Percentiles rank a stretch among this genome's conserved stretches.
phyloP scores from a whole-genome alignment of 331 rosid species.

The Acacia pycnantha region DNA sequence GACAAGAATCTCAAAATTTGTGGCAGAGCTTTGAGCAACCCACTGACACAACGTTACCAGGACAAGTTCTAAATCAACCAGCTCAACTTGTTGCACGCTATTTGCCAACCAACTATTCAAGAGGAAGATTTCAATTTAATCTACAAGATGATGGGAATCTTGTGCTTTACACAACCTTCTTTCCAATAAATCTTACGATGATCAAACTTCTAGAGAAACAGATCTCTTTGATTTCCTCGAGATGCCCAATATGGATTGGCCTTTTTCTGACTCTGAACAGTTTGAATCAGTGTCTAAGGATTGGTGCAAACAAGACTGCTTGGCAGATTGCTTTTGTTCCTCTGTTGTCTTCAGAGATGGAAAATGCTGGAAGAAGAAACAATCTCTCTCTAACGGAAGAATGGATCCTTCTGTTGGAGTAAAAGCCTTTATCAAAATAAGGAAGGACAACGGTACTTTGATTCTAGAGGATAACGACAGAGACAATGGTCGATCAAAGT shows the following conservation, averaged over 20 bases:
- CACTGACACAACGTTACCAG: slow-evolving; percentile 16
- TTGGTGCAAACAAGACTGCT: neutral
- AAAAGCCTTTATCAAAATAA: neutral
- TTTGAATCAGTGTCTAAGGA: neutral
- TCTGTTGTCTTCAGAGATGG: neutral
- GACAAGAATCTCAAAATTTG: neutral
- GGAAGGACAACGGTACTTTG: neutral
- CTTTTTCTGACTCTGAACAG: neutral
- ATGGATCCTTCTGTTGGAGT: neutral
- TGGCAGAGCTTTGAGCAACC: slow-evolving; percentile 15
- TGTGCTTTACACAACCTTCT: slow-evolving; percentile 1
- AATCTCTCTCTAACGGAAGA: neutral
- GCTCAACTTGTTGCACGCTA: neutral
- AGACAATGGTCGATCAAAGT: neutral
- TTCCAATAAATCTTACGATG: neutral
- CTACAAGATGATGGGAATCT: slow-evolving; percentile 1
- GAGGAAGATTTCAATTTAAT: neutral
- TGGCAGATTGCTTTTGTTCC: neutral
- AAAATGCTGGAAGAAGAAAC: neutral
- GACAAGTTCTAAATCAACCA: neutral
- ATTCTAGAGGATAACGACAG: neutral
- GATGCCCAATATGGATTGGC: neutral
- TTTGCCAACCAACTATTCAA: neutral
- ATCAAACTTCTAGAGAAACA: neutral
- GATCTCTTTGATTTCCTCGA: neutral